Base-by-base conservation (phyloP, 768 basidiomycete species). In the Nidula microcarpa region DNA sequence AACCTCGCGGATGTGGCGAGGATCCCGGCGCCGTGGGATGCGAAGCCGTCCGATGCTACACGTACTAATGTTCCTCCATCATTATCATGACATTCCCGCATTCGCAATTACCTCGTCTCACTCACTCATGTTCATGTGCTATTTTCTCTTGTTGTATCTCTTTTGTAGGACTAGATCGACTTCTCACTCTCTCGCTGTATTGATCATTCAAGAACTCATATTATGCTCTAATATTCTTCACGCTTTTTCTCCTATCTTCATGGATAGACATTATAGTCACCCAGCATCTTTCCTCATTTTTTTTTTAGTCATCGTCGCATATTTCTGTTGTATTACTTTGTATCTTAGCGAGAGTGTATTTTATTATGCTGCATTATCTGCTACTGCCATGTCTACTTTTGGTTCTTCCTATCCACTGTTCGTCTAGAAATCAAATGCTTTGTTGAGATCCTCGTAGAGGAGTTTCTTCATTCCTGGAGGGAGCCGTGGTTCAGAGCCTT, bases 391-490 rank as follows among this genome's bases (percentile, higher is more conserved):
- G 23, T 30, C 23, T 30, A 30, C 23, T 30, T 30, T 30, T 30
- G 4, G 23, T 30, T 30, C 23, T 30, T 30, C 23, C 23, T 30
- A 47, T 16, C 46, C n/a, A 49, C 8, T 17, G n/a, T 36, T 43
- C 34, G 32, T 33, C 75, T 70, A 89, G 64, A 91, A 86, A 46
- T 94, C 92, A 60, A 97, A 94, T 6, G 82, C 78, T 64, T 89
- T 87, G 68, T 97, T 83, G 55, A 97, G 77, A 65, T 98, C 94
- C 58, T 91, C 85, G 56, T 89, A 76, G 18, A 98, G 75, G 45
- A 91, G 84, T 61, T 90, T 78, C 50, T 81, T 82, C 96, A 99
- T 99, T 4, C 95, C 95, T 0, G 85, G 83, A 1, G 96, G 96
- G 34, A 99, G 76, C 5, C 82, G 72, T 0, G 96, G 93, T 57